Evolutionary conservation across 2,329 filamentous ascomycete species (phyloP).

Genomic region (Mycosphaerella sp.): DNA sequence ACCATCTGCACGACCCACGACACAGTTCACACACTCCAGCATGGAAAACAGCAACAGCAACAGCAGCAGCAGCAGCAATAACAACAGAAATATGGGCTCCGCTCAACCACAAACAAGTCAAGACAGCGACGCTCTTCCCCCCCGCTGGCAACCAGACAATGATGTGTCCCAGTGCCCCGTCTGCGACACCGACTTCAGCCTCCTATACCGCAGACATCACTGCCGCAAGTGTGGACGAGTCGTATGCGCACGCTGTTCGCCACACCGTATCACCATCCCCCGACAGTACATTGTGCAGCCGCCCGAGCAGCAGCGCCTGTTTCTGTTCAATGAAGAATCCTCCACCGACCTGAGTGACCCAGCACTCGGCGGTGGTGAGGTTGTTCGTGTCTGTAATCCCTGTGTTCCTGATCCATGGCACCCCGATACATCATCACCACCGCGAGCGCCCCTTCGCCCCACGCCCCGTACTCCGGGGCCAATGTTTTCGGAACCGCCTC

Average conservation of each 20-base stretch:
- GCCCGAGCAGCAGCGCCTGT: constrained; percentile 36
- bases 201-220: constrained; percentile 86
- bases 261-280: constrained; percentile 90
- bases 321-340: constrained; percentile 12
- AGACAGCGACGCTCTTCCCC: constrained; percentile 50
- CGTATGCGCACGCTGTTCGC: constrained; percentile 83
- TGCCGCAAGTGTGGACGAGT: constrained; percentile 93
- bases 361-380: constrained; percentile 57
- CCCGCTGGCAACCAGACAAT: constrained; percentile 81
- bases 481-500: background rate
- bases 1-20: background rate
- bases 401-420: constrained; percentile 59
- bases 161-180: constrained; percentile 81
- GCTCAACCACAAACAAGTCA: constrained; percentile 3
- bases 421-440: constrained; percentile 12
- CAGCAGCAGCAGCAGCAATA: background rate
- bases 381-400: constrained; percentile 65
- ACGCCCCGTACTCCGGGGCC: background rate
- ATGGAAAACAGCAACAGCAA: constrained; percentile 8
- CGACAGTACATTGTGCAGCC: constrained; percentile 86
- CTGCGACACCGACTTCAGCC: constrained; percentile 69
- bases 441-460: background rate
- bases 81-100: background rate
- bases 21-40: background rate
- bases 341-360: constrained; percentile 35